Evolutionary conservation across 2,329 filamentous ascomycete species (phyloP), one percentile per base, ranked within the genome.

Genomic region (Neofusicoccum cordaticola): DNA sequence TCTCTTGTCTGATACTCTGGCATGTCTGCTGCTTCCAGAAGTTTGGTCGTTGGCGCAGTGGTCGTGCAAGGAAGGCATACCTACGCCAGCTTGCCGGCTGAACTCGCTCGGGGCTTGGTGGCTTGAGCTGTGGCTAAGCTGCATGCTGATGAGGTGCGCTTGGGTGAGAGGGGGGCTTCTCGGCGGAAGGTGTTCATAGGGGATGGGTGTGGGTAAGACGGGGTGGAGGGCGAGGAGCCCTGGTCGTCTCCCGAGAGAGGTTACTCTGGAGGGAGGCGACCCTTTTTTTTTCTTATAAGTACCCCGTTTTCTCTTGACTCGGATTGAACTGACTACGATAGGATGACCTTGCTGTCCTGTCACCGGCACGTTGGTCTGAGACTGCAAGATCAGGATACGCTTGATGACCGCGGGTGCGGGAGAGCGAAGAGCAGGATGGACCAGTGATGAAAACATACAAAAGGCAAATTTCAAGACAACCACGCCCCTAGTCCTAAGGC

Each of bases 171-270:
- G 39, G 53, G 63, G 53, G 35, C 45, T 22, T 47, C 45, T 57
- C 27, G 42, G 53, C 35, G 45, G 15, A 22, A 13, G 27, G 13
- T 35, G 44, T 60, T 50, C 44, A 17, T 4, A 35, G 44, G 53
- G 45, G 44, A 31, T 19, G 35, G 11, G 53, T 53, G 45, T 39
- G 53, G 63, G 63, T 60, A 65, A 65, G 63, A 65, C 53, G 34
- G 63, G 53, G 63, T 39, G 63, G 63, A 52, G 52, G 63, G 53
- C 53, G 63, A 61, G 63, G 53, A 65, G 63, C 53, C 63, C 52
- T 63, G 41, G 62, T 35, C 62, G 62, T 45, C 62, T 64, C 51
- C 52, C 22, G 56, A n/a, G 47, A 15, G 27, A 37, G 41, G n/a
- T 52, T 11, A 63, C 50, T 57, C 51, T 47, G 22, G 37, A 45